Evolutionary conservation across 768 basidiomycete genomes (phyloP), one percentile per base, ranked within the genome.

Genomic region (Dentipellis fragilis): DNA sequence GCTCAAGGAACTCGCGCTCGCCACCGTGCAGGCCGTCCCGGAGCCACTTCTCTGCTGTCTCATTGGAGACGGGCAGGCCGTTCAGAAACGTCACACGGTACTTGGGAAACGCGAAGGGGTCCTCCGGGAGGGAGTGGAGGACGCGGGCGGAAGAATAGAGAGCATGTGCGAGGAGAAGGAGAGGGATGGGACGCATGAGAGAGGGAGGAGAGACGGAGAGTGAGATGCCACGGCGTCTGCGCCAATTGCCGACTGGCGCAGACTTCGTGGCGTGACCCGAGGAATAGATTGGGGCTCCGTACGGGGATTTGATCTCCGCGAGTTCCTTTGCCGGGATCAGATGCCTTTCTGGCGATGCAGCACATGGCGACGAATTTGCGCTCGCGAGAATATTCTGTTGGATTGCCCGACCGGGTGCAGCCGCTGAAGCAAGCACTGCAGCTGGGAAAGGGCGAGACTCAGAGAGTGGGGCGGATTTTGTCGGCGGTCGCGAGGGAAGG

Each of bases 81-180:
- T 89, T 87, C 65, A 93, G 79, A 69, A 89, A 93, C 40, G 82
- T 72, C 58, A 93, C 84, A 42, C 80, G 78, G 66, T 81, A 87
- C 67, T 93, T 93, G 60, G 90, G 91, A 66, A 85, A 90, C 0
- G 90, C 84, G 67, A 82, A 79, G 14, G 82, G 74, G 63, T 93
- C 90, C 63, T 91, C 86, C 29, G 90, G 89, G 48, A 89, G 75
- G 9, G 85, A 81, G 65, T 89, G 83, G 29, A 84, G 67, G n/a
- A 73, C 42, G 45, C 63, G 55, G 10, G 53, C 57, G 60, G 53
- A 46, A 11, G 52, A 53, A 29, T 64, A 36, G 4, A 52, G 42
- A 5, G 61, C 58, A 23, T 3, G 3, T 21, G 53, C 11, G 38
- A 48, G 14, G 48, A 55, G 19, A 36, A 46, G 37, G 54, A 52